Evolutionary conservation across 768 basidiomycete genomes (phyloP), one percentile per base, ranked within the genome.

Genomic region (Boletus tomentosulus): DNA sequence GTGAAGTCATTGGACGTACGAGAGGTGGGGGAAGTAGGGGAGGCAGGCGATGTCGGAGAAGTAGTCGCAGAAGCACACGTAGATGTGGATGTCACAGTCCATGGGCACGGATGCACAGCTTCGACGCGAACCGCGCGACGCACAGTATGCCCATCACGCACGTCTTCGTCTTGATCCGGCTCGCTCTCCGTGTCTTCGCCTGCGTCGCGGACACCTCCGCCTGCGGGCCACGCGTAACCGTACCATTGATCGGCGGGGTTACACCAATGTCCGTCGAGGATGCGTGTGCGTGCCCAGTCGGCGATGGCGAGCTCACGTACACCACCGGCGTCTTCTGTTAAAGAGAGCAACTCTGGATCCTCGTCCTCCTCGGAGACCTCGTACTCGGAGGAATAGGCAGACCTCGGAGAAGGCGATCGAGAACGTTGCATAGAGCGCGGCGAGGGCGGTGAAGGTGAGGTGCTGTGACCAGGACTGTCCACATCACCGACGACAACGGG

Each of bases 261-360:
- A 42, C 84, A 68, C 88, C 89, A 91, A 59, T 82, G 78, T 3
- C 89, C 89, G 51, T 91, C 87, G 19, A 90, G 68, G 46, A 91
- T 84, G 45, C 87, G 72, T 22, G 74, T 77, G 33, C 89, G 75
- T 6, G 85, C 85, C 86, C 86, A 89, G 58, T 87, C 87, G 12
- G 77, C 74, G 49, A 89, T 70, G 1, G 89, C 86, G 42, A 89
- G 71, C 19, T 78, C 76, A 28, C 73, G 71, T 27, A 79, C 72
- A 24, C 75, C 74, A 10, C 72, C 72, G 1, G 74, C 71, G 34
- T 80, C 77, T 59, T 80, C 79, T 9, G 76, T 76, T 54, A 77
- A 58, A 0, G 73, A 71, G 33, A 79, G 68, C 25, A 67, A 54
- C 54, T 77, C 76, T 12, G 74, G 70, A 49, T 78, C 76, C 22